Percentiles rank a stretch among this genome's conserved stretches.
phyloP scores from a whole-genome alignment of 2,329 filamentous ascomycete genomes.

The Ceratocystis eucalypticola region DNA sequence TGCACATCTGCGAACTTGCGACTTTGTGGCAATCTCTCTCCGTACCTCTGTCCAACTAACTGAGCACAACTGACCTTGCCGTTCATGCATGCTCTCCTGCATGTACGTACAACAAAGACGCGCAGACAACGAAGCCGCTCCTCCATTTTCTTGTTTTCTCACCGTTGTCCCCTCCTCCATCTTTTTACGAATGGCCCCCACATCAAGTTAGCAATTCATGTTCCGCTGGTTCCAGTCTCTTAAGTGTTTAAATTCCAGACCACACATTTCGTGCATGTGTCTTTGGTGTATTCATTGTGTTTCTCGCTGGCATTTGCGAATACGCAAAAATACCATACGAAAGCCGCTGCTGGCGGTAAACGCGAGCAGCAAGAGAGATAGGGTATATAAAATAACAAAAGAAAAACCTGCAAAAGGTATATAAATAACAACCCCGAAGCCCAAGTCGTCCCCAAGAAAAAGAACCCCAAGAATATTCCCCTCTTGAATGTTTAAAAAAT shows the following conservation, averaged over 20 bases:
- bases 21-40: too few relatives aligned
- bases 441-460: background rate
- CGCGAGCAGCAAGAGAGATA: background rate
- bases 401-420: constrained; percentile 5
- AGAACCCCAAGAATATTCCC: background rate
- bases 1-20: too few relatives aligned
- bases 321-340: background rate
- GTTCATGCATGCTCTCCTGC: too few relatives aligned
- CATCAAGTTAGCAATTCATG: too few relatives aligned
- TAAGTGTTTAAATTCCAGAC: background rate
- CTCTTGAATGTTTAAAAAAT: background rate
- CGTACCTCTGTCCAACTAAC: too few relatives aligned
- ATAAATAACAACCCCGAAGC: background rate
- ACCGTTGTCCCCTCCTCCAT: too few relatives aligned
- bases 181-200: too few relatives aligned
- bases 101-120: too few relatives aligned
- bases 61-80: too few relatives aligned
- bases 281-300: background rate
- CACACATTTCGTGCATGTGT: background rate
- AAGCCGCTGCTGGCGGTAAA: background rate
- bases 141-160: too few relatives aligned
- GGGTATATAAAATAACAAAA: constrained; percentile 3
- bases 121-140: too few relatives aligned
- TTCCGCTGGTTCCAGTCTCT: background rate
- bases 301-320: background rate